Evolutionary conservation across 23 red algal genomes (phyloP), one percentile per base, ranked within the genome.

Genomic region (Agarophyton chilense): DNA sequence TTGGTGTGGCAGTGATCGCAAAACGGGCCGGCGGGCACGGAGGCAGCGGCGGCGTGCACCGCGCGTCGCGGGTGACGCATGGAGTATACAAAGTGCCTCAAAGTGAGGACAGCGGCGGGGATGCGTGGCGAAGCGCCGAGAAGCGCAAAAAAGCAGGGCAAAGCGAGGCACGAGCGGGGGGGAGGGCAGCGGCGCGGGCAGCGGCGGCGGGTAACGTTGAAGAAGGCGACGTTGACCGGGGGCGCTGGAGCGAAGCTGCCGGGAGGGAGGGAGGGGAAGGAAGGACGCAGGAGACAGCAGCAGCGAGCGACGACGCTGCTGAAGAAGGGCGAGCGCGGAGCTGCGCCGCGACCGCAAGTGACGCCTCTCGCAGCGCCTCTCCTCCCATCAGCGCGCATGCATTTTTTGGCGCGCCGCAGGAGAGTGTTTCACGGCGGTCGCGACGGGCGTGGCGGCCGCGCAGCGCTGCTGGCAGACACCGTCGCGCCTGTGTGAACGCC

Each of bases 1-100:
- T 56, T 56, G 13, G 44, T 46, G 24, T 43, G 10, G 41, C 85
- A 89, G 51, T 89, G 71, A 11, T 68, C 52, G 40, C 85, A 89
- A 13, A 61, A 52, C 21, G 85, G 73, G n/a, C 85, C 85, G 18
- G 38, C 21, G 25, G 68, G 68, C 21, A 39, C 68, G 10, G 68
- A 74, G 18, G 68, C 45, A 1, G 68, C 40, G n/a, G 68, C 43
- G 68, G 68, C 40, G 10, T 74, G 68, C 68, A 74, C 40, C 40
- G 43, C 68, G 68, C 68, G 68, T 25, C 68, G 68, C 68, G 68
- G 43, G 47, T 46, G 38, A 47, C 68, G 68, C 68, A 74, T 74
- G 29, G 35, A 65, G 29, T 14, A 13, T 18, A 31, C 60, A 12
- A 12, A 9, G 44, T 12, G n/a, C n/a, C n/a, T n/a, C n/a, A n/a